phyloP scores from a whole-genome alignment of 805 yeast genomes.

The Wickerhamomyces strasburgensis region DNA sequence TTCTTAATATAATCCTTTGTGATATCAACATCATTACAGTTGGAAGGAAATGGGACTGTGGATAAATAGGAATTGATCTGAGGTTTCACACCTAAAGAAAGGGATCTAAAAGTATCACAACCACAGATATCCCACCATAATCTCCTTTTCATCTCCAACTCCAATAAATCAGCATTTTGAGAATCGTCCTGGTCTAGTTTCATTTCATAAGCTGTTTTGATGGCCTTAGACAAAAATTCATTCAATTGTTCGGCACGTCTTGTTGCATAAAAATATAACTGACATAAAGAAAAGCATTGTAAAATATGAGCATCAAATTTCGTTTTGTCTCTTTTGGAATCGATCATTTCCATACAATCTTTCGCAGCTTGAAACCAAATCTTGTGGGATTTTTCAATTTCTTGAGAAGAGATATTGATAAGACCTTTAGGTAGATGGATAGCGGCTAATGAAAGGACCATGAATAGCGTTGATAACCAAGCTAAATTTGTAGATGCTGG shows the following conservation, averaged over 20 bases:
- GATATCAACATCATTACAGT: conserved; percentile 28
- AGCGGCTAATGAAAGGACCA: conserved; percentile 23
- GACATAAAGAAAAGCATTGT: conserved; percentile 26
- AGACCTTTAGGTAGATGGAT: conserved; percentile 26
- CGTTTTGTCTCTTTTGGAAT: conserved; percentile 11
- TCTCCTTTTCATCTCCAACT: conserved; percentile 29
- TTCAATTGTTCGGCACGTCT: conserved; percentile 24
- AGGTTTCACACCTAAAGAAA: conserved; percentile 23
- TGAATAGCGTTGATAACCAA: conserved; percentile 22
- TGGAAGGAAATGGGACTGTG: conserved; percentile 29
- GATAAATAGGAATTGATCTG: conserved; percentile 20
- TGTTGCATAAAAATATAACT: conserved; percentile 27
- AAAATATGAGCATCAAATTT: conserved; percentile 18
- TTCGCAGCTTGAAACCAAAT: conserved; percentile 26
- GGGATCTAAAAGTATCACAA: conserved; percentile 25
- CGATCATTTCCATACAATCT: conserved; percentile 20
- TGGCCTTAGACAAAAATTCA: conserved; percentile 19
- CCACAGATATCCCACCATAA: conserved; percentile 29
- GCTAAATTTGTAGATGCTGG: conserved; percentile 20
- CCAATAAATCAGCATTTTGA: conserved; percentile 22
- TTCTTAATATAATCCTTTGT: conserved; percentile 19
- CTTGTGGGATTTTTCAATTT: conserved; percentile 23
- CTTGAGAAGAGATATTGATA: conserved; percentile 21
- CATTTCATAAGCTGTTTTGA: conserved; percentile 23
- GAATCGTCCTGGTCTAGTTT: conserved; percentile 23